Base-by-base conservation (phyloP, 257 asterid genomes). In the Solanum corneliomulleri region DNA sequence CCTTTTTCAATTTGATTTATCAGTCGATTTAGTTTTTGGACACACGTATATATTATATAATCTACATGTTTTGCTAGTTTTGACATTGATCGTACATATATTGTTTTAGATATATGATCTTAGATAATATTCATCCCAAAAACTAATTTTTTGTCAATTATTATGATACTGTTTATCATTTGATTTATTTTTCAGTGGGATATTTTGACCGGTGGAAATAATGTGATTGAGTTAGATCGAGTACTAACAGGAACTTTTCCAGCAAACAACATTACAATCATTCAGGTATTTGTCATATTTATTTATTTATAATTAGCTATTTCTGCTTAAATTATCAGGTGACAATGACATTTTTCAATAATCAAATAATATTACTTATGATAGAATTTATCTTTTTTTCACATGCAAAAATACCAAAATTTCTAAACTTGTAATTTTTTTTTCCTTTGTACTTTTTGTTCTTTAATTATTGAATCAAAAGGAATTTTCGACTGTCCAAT, bases 171-270 rank as follows among this genome's bases (percentile, higher is more conserved):
- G 18, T 37, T 8, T 68, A 29, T 81, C 23, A 11, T 14, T 9
- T 62, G 16, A 58, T 4, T 66, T 37, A 11, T 1, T 33, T 47
- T n/a, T 89, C 91, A 96, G 98, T 96, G 98, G 98, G 98, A 95
- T 85, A 91, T 90, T 41, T 76, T 94, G 45, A 90, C 93, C n/a
- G 47, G 88, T 86, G 96, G 92, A 49, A 90, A 88, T 84, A 90
- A 91, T 14, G 89, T 89, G 75, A 84, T 42, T 86, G 88, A 91
- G 58, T 90, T 93, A 29, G 96, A 97, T 16, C 92, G 85, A 83
- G 87, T 96, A 88, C 71, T 95, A 16, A 92, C 97, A 3, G 97
- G 97, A 27, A 60, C 80, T 16, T 89, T 91, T 89, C 91, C 92
- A 64, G 95, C 93, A 87, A 95, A 93, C 29, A 86, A 89, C 49